Evolutionary conservation across 2,329 filamentous ascomycete species (phyloP), one percentile per base, ranked within the genome.

Genomic region (Verticillium nubilum): DNA sequence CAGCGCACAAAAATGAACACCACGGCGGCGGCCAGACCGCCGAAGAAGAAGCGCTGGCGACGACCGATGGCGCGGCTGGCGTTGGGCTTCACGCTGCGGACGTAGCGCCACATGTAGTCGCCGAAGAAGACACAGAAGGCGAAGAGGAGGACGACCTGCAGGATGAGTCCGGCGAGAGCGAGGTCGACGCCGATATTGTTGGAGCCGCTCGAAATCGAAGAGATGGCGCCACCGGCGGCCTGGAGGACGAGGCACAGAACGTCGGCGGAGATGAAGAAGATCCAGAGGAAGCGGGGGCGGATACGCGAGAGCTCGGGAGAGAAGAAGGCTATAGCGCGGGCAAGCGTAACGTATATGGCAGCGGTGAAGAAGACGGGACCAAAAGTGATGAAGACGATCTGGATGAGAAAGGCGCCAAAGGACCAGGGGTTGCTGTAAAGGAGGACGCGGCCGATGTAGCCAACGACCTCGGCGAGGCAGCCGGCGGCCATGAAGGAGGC

Each of bases 321-420:
- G 25, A 79, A 70, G 56, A 67, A 67, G 37, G 80, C 60, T 59
- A 79, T 77, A 73, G 72, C 66, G 62, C 74, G 74, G 63, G 71
- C 73, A 29, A 88, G 77, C 29, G 84, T 87, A 58, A 89, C 80
- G 69, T 90, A 90, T 67, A 90, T 85, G 60, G 84, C 85, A 0
- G 86, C 87, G 28, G 83, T 64, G 80, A 84, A 78, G 64, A 75
- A 78, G 61, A 78, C 74, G 57, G 75, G 75, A 10, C 73, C 75
- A 62, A 72, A 70, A 4, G 84, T 87, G 56, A 89, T 76, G 70
- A 83, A 86, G 61, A 69, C 80, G 63, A 88, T 87, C 68, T 90
- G 84, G n/a, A 88, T 79, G 68, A 89, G 79, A 68, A 90, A 90
- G 7, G 79, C 84, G 13, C 68, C 67, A 67, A 86, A 81, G 54